Evolutionary conservation across 345 rosid genomes (phyloP).

Genomic region (Turnera subulata): DNA sequence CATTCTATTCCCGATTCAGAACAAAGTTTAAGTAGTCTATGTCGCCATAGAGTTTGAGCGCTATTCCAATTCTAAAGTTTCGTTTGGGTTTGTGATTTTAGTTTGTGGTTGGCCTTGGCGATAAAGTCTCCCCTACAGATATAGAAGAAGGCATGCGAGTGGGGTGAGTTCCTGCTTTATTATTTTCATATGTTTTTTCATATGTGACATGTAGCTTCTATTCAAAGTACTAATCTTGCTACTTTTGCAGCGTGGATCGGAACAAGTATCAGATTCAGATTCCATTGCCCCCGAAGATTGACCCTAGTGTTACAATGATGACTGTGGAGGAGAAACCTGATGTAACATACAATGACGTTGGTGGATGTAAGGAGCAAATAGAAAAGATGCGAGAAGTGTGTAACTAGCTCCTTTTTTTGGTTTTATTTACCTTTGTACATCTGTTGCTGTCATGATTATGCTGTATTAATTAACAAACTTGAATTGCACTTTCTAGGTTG

Average conservation of each 20-base stretch:
- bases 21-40: neutral
- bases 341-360: slow-evolving; percentile 96
- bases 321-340: slow-evolving; percentile 98
- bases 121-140: slow-evolving; percentile 94
- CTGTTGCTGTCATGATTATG: no score
- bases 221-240: neutral
- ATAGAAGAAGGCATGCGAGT: slow-evolving; percentile 99
- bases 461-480: no score
- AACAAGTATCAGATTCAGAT: slow-evolving; percentile 98
- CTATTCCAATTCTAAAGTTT: neutral
- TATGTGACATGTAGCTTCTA: neutral
- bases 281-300: slow-evolving; percentile 97
- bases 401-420: neutral
- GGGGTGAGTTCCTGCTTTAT: slow-evolving; percentile 52
- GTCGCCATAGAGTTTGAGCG: no score
- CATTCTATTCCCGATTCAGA: neutral
- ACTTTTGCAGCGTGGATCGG: slow-evolving; percentile 77
- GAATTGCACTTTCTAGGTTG: no score
- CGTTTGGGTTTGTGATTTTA: slow-evolving; percentile 16
- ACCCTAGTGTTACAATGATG: slow-evolving; percentile 99
- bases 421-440: slow-evolving; percentile 1
- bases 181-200: neutral
- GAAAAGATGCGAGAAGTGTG: slow-evolving; percentile 95
- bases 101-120: slow-evolving; percentile 99
- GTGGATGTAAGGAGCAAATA: slow-evolving; percentile 97